Base-by-base conservation (phyloP, 257 asterid species). In the Scutellaria baicalensis region DNA sequence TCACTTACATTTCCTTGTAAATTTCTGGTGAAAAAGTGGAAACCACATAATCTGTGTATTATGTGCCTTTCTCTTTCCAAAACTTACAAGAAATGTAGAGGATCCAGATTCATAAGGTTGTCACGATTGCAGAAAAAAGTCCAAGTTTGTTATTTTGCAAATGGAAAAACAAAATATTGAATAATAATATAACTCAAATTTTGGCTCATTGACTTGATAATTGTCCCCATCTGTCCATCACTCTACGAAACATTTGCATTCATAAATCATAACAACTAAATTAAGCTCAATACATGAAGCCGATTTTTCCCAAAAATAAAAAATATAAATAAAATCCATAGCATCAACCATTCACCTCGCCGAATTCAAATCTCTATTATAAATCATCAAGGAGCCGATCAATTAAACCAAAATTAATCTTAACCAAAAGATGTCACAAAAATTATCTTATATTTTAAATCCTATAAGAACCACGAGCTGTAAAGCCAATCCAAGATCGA, bases 401-500 rank as follows among this genome's bases (percentile, higher is more conserved):
- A 59, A 18, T 74, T 59, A 27, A 35, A 59, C 1, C 44, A 66
- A 66, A 27, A 47, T 6, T 4, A 18, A 33, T 51, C 1, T 47
- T 48, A 8, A 43, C 14, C 50, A 59, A 67, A 38, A 60, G 10
- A 73, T n/a, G 58, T 17, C 38, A 12, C 21, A 10, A 9, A 36
- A 16, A 42, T 38, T 52, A 75, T 61, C 47, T 8, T 38, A 56
- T n/a, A 27, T 9, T 27, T 27, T 27, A 27, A 27, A 51, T 6
- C 27, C 36, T 5, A 31, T 10, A 3, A 33, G 48, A 38, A 68
- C 31, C 65, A 20, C 42, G 1, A 50, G 36, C 39, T 16, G 12
- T 50, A 5, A 5, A 40, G 64, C 35, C 14, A 68, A 68, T 62
- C 39, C 16, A 44, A 72, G 71, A 77, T 72, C 71, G 56, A 56